Evolutionary conservation across 1,284 basidiomycete species (phyloP).

Genomic region (Trametes pubescens): DNA sequence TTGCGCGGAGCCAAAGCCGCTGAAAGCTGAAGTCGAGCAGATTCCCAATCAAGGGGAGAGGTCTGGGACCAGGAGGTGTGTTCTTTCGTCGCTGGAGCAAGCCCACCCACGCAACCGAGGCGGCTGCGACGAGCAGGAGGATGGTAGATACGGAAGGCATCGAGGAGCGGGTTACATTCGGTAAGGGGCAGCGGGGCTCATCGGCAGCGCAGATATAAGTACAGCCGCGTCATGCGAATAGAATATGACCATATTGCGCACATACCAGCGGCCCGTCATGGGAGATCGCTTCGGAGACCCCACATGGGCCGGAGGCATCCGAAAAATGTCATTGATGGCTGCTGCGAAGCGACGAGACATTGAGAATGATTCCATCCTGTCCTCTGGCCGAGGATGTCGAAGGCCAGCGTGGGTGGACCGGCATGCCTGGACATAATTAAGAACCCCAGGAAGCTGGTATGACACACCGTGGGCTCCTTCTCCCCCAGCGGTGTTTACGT

Average conservation of each 20-base stretch:
- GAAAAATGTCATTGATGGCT: not conserved
- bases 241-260: not conserved
- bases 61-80: conserved; percentile 16
- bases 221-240: not conserved
- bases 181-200: not conserved
- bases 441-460: not conserved
- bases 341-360: not conserved
- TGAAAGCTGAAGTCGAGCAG: conserved; percentile 4
- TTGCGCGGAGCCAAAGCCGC: not conserved
- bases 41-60: conserved; percentile 19
- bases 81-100: not conserved
- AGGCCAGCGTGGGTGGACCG: not conserved
- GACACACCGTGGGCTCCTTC: no score
- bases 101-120: not conserved
- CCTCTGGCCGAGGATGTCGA: not conserved
- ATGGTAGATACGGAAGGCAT: not conserved
- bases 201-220: not conserved
- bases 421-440: not conserved
- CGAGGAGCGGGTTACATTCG: not conserved
- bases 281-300: not conserved
- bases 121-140: not conserved
- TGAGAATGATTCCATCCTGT: not conserved
- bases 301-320: not conserved
- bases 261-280: not conserved
- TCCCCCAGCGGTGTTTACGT: no score